These are phyloP conservation scores for Lachnellula cervina DNA, from an alignment of 2,329 filamentous ascomycete species.

Conservation along the genomic window DNA sequence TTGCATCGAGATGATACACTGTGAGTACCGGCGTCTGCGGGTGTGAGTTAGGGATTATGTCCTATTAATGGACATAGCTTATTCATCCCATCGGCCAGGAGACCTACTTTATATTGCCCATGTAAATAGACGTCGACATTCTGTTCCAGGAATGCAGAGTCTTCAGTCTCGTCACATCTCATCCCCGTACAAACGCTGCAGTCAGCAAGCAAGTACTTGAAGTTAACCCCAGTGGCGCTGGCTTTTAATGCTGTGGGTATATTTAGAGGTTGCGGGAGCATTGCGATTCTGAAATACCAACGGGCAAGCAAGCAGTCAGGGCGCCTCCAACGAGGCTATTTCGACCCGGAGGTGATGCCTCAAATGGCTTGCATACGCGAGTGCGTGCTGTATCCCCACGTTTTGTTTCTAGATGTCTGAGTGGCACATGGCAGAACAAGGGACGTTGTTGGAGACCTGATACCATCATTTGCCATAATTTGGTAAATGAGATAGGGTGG, in stretches of 20 bases:
- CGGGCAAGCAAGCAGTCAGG: background rate
- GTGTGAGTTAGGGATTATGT: background rate
- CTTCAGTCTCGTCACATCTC: conserved; percentile 5
- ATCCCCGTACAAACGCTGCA: background rate
- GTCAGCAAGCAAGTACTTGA: background rate
- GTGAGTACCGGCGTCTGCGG: conserved; percentile 7
- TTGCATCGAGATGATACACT: background rate
- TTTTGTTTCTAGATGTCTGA: background rate
- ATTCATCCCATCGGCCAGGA: background rate
- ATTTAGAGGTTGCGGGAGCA: background rate
- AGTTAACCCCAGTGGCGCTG: background rate
- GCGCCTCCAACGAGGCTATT: background rate
- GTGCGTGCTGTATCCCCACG: background rate
- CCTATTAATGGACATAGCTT: conserved; percentile 1
- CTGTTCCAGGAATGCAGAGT: conserved; percentile 2
- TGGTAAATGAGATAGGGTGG: background rate
- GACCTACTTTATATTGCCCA: background rate
- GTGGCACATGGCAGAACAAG: background rate
- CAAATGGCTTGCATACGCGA: conserved; percentile 5
- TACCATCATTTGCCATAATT: too few relatives aligned
- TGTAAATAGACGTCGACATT: background rate
- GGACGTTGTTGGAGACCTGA: background rate
- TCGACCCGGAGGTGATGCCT: background rate
- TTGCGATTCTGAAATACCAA: background rate
- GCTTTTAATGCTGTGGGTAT: background rate